A percentile compares a stretch with the other conserved stretches of the same genome.
These are phyloP conservation scores for Chytriomyces hyalinus DNA, from an alignment of 192 early-diverging fungal species.

Conservation along the genomic window DNA sequence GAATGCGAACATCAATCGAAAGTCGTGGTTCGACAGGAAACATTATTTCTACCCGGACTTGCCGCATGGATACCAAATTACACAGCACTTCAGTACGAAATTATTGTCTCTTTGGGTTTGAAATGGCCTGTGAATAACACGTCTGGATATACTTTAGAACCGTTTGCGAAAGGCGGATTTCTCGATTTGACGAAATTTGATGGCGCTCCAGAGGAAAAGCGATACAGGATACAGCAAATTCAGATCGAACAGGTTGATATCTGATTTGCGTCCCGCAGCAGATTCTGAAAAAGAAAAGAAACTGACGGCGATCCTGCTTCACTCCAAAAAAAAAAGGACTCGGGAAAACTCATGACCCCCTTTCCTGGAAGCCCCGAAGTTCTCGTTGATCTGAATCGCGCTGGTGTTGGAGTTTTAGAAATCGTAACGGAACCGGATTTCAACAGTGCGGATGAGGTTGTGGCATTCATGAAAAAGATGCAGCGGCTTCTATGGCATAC, in stretches of 20 bases:
- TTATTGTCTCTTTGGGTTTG: not conserved
- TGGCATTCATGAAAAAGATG: conserved; percentile 76
- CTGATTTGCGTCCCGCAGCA: not conserved
- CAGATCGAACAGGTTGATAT: conserved; percentile 79
- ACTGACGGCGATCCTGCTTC: conserved; percentile 13
- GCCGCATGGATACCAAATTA: conserved; percentile 94
- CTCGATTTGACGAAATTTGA: conserved; percentile 64
- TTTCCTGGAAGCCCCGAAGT: conserved; percentile 61
- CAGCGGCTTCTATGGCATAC: conserved; percentile 73
- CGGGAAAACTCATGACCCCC: conserved; percentile 71
- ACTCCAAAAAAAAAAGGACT: conserved; percentile 57
- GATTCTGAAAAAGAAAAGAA: not conserved
- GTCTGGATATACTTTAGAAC: conserved; percentile 40
- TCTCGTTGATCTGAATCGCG: conserved; percentile 84
- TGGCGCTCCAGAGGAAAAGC: conserved; percentile 54
- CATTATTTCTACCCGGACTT: conserved; percentile 96
- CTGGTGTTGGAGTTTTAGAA: conserved; percentile 86
- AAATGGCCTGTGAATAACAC: too few species aligned
- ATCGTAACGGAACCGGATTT: conserved; percentile 92
- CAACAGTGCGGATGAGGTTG: conserved; percentile 74
- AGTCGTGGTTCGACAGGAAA: conserved; percentile 87
- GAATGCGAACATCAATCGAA: conserved; percentile 62
- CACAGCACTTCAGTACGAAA: conserved; percentile 70
- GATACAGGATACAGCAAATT: conserved; percentile 80
- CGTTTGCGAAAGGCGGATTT: conserved; percentile 76